These are phyloP conservation scores for Calonectria hawksworthii DNA, from an alignment of 2,329 filamentous ascomycete species.

Conservation along the genomic window DNA sequence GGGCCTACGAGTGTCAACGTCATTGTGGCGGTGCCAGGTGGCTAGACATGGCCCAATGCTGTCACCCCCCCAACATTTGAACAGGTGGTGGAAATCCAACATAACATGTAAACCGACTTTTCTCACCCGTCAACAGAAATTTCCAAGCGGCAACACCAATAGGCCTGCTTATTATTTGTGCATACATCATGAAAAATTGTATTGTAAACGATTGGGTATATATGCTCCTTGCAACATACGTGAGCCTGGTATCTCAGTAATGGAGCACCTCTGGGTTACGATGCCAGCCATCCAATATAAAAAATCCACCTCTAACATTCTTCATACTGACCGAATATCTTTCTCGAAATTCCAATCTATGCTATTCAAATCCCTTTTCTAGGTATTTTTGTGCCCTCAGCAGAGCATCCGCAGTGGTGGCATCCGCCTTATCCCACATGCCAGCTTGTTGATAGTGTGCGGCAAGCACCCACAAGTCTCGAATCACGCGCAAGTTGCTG, in stretches of 20 bases:
- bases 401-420: constrained; percentile 50
- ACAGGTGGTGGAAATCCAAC: not conserved
- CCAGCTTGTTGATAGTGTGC: constrained; percentile 51
- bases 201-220: constrained; percentile 5
- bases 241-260: constrained; percentile 2
- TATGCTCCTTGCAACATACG: not conserved
- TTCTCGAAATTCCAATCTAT: not conserved
- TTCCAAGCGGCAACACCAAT: not conserved
- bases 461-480: constrained; percentile 56
- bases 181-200: not conserved
- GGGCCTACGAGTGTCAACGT: constrained; percentile 51
- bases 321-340: not conserved
- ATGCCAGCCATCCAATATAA: not conserved
- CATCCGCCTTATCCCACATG: constrained; percentile 43
- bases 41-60: constrained; percentile 30
- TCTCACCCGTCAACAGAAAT: not conserved
- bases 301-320: not conserved
- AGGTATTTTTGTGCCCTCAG: constrained; percentile 50
- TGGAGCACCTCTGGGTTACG: not conserved
- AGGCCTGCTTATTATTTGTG: not conserved
- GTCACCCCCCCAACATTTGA: not conserved
- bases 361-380: constrained; percentile 38
- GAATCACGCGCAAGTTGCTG: constrained; percentile 53
- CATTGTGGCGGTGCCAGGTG: constrained; percentile 57
- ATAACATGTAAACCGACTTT: not conserved